Evolutionary conservation across 2,329 filamentous ascomycete species (phyloP), one percentile per base, ranked within the genome.

Genomic region (Diaporthe citrichinensis): DNA sequence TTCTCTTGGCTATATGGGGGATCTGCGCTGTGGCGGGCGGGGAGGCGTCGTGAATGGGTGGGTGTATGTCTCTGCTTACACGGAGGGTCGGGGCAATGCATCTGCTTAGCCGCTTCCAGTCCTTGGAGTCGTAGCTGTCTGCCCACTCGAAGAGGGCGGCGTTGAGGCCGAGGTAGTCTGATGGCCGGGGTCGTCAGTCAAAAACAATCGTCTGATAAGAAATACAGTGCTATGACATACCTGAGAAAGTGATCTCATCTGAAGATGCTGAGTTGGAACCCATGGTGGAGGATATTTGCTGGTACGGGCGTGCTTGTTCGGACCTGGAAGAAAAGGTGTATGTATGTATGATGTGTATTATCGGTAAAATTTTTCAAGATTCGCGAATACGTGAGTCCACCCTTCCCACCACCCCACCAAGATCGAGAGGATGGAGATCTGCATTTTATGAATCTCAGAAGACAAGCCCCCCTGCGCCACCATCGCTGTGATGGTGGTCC

Each of bases 51-150:
- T 44, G 25, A 17, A 15, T 62, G 20, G 3, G 28, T 69, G 46
- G 9, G 57, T 20, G n/a, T 39, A 34, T 39, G 39, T 46, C 20
- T 12, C 31, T 15, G 20, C 85, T 71, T 81, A 88, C 87, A 57
- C 84, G 85, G 20, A 91, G 81, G 1, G 88, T 91, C 1, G 92
- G 92, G 3, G 92, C 92, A 78, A 94, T 91, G 85, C 89, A 90
- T 77, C 88, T 89, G 78, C 85, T 81, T 39, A 93, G 87, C 71
- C 90, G 88, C 20, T 87, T 85, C 90, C 91, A 93, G 84, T 93
- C 90, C 84, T 93, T 93, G 82, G 87, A 88, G 82, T 92, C 91
- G 83, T 92, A 92, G 85, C 88, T 90, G 82, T 92, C 90, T 25
- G 76, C 76, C 76, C 76, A 77, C 76, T 77, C 76, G 49, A 76